Evolutionary conservation across 306 rosid genomes (phyloP).

Genomic region (Notholithocarpus densiflorus): DNA sequence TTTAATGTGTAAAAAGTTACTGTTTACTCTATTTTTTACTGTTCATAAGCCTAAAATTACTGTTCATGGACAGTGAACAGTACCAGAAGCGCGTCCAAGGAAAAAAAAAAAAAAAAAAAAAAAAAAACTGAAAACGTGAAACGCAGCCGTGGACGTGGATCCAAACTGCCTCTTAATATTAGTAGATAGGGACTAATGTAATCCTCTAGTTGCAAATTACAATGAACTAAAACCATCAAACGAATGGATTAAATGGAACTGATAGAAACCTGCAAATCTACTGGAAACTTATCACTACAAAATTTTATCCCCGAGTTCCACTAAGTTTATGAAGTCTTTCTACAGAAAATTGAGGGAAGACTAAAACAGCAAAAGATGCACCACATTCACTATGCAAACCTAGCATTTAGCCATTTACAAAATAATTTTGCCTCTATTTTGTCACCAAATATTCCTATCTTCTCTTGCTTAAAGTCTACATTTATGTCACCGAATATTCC

Average conservation of each 20-base stretch:
- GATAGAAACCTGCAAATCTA: neutral
- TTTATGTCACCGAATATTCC: slow-evolving; percentile 42
- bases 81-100: too few species aligned
- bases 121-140: too few species aligned
- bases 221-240: neutral
- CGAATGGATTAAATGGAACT: neutral
- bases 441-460: slow-evolving; percentile 61
- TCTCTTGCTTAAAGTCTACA: slow-evolving; percentile 42
- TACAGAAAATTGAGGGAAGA: neutral
- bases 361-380: neutral
- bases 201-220: neutral
- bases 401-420: neutral
- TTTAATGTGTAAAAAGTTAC: too few species aligned
- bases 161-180: too few species aligned
- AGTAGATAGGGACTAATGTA: neutral
- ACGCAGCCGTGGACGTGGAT: too few species aligned
- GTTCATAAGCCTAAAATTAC: too few species aligned
- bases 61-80: too few species aligned
- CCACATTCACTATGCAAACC: neutral
- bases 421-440: neutral
- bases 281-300: neutral
- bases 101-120: too few species aligned
- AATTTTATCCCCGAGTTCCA: neutral
- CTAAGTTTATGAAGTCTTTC: neutral
- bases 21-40: too few species aligned